Conservation (phyloP, 2,329 filamentous ascomycete species). For the Aspergillus quadrilineatus region DNA sequence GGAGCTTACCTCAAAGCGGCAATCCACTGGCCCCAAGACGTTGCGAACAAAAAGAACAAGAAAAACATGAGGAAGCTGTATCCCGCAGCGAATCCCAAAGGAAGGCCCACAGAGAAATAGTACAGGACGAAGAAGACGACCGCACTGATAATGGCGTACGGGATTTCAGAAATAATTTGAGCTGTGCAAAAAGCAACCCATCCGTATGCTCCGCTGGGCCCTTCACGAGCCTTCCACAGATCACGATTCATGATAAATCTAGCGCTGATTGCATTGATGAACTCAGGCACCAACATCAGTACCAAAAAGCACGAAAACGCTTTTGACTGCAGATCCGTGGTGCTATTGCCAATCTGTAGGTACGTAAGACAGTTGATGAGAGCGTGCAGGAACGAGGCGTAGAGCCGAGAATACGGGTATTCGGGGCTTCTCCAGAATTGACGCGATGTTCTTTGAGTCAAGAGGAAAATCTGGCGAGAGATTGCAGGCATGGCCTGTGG, state of each 20-base stretch:
- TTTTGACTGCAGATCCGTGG: constrained; percentile 66
- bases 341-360: constrained; percentile 62
- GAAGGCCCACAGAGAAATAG: constrained; percentile 70
- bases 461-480: constrained; percentile 58
- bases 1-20: constrained; percentile 64
- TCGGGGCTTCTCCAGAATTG: constrained; percentile 72
- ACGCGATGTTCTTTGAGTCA: constrained; percentile 67
- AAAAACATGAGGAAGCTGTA: constrained; percentile 73
- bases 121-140: constrained; percentile 68
- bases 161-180: constrained; percentile 67
- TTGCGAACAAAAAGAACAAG: constrained; percentile 70
- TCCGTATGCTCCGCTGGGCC: constrained; percentile 67
- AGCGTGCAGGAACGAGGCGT: constrained; percentile 64
- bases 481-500: constrained; percentile 44
- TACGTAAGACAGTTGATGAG: constrained; percentile 75
- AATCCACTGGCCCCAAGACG: constrained; percentile 75
- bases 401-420: constrained; percentile 72
- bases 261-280: constrained; percentile 68
- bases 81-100: constrained; percentile 61
- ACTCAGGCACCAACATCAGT: constrained; percentile 62
- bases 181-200: constrained; percentile 70
- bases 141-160: constrained; percentile 60
- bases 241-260: constrained; percentile 69
- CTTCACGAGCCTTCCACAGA: constrained; percentile 67
- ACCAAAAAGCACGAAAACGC: constrained; percentile 68